These are phyloP conservation scores for Pyricularia sp. DNA, from an alignment of 2,329 filamentous ascomycete species.

Conservation along the genomic window DNA sequence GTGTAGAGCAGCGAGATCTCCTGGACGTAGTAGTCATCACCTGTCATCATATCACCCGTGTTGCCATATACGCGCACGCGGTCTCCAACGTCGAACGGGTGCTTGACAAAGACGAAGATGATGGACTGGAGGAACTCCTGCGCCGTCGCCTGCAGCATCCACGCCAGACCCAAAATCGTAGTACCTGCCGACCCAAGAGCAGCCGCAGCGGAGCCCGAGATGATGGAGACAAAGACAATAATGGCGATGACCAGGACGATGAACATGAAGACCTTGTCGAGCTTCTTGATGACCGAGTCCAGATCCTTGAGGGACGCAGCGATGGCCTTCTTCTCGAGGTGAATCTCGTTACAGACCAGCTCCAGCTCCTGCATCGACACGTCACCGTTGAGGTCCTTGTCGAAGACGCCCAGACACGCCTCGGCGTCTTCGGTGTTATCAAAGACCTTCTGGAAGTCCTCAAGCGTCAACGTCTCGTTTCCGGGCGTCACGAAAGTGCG, in stretches of 20 bases:
- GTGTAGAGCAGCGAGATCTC: conserved; percentile 88
- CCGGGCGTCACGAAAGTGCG: conserved; percentile 68
- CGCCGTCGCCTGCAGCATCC: conserved; percentile 84
- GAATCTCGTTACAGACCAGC: conserved; percentile 85
- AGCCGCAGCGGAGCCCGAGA: conserved; percentile 80
- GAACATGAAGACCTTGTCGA: conserved; percentile 81
- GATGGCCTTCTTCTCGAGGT: conserved; percentile 88
- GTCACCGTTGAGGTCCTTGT: conserved; percentile 93
- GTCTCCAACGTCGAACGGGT: conserved; percentile 93
- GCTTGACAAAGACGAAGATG: conserved; percentile 94
- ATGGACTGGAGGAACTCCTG: conserved; percentile 90
- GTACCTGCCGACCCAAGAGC: conserved; percentile 85
- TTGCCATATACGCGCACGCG: conserved; percentile 86
- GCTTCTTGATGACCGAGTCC: conserved; percentile 81
- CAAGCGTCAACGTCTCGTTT: conserved; percentile 61
- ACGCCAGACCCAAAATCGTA: conserved; percentile 75
- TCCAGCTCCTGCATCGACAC: conserved; percentile 94
- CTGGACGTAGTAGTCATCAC: conserved; percentile 93
- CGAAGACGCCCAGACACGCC: conserved; percentile 81
- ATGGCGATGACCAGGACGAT: conserved; percentile 69
- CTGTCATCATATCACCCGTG: conserved; percentile 61
- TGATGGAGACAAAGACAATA: conserved; percentile 77
- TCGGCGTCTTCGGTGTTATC: conserved; percentile 74
- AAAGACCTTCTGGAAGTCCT: conserved; percentile 70
- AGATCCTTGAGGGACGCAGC: conserved; percentile 89